Evolutionary conservation across 306 rosid genomes (phyloP).

Genomic region (Potentilla sterilis): DNA sequence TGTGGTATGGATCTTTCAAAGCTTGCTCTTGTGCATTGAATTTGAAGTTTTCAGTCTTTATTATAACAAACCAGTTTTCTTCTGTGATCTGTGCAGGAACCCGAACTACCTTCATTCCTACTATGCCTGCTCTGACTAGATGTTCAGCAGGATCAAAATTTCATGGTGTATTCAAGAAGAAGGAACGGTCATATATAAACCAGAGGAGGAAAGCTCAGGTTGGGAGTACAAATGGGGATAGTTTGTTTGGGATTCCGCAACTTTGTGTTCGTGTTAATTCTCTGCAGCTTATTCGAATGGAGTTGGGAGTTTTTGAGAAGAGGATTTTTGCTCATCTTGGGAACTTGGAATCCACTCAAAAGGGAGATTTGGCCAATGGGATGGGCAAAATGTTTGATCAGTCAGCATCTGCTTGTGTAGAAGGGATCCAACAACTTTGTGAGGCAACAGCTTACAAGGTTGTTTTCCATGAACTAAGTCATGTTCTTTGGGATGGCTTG

Average conservation of each 20-base stretch:
- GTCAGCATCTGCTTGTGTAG: conserved; percentile 58
- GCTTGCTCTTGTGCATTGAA: conserved; percentile 22
- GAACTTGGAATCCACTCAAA: conserved; percentile 40
- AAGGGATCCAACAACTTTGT: conserved; percentile 75
- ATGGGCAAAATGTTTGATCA: conserved; percentile 60
- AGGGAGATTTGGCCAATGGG: conserved; percentile 36
- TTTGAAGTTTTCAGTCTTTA: conserved; percentile 16
- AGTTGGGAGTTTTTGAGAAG: conserved; percentile 67
- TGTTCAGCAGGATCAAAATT: conserved; percentile 71
- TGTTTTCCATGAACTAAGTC: conserved; percentile 62
- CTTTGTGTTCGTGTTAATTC: conserved; percentile 83
- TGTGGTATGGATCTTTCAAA: conserved; percentile 55
- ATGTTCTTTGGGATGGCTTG: conserved; percentile 75
- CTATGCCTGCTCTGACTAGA: conserved; percentile 83
- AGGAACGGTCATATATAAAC: conserved; percentile 54
- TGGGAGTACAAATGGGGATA: conserved; percentile 47
- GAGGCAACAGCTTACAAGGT: conserved; percentile 70
- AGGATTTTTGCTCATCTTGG: conserved; percentile 59
- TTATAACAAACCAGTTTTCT: conserved; percentile 23
- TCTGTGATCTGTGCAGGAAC: conserved; percentile 56
- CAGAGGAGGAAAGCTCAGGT: conserved; percentile 62
- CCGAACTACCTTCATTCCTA: conserved; percentile 57
- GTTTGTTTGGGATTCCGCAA: conserved; percentile 57
- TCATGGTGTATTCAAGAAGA: conserved; percentile 66
- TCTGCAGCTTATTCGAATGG: conserved; percentile 73